A percentile compares a stretch with the other conserved stretches of the same genome.
Evolutionary conservation across 768 basidiomycete species (phyloP).

Genomic region (Lyophyllum decastes): DNA sequence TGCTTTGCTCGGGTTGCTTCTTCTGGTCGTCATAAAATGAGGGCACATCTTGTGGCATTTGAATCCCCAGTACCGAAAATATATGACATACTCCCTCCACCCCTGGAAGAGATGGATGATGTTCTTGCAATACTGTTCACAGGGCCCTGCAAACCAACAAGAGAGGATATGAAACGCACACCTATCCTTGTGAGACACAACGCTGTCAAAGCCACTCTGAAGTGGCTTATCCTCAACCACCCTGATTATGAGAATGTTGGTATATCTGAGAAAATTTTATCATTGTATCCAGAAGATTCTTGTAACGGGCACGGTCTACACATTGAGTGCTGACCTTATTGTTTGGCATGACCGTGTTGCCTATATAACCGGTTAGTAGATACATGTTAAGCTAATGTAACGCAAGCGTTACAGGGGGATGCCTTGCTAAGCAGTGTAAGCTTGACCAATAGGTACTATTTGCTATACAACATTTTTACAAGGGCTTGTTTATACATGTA

Average conservation of each 20-base stretch:
- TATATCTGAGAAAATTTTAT: conserved; percentile 27
- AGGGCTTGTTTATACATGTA: no score
- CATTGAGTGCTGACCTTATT: conserved; percentile 2
- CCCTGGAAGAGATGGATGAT: not conserved
- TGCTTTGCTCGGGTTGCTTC: conserved; percentile 26
- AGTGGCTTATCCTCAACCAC: conserved; percentile 39
- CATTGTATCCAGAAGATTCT: conserved; percentile 20
- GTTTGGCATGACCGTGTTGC: no score
- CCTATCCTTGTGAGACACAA: not conserved
- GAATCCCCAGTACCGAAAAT: not conserved
- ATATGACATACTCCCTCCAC: not conserved
- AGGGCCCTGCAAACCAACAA: conserved; percentile 25
- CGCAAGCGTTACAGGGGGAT: no score
- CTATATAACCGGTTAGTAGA: no score
- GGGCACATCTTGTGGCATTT: not conserved
- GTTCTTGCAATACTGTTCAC: not conserved
- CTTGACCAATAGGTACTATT: no score
- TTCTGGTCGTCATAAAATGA: not conserved
- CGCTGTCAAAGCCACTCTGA: conserved; percentile 20
- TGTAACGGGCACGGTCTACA: conserved; percentile 16
- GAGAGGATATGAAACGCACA: conserved; percentile 20
- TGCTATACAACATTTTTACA: no score
- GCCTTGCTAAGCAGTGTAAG: no score
- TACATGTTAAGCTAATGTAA: no score
- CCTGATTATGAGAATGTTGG: conserved; percentile 28